Evolutionary conservation across 2,329 filamentous ascomycete genomes (phyloP).

Genomic region (Annulohypoxylon truncatum): DNA sequence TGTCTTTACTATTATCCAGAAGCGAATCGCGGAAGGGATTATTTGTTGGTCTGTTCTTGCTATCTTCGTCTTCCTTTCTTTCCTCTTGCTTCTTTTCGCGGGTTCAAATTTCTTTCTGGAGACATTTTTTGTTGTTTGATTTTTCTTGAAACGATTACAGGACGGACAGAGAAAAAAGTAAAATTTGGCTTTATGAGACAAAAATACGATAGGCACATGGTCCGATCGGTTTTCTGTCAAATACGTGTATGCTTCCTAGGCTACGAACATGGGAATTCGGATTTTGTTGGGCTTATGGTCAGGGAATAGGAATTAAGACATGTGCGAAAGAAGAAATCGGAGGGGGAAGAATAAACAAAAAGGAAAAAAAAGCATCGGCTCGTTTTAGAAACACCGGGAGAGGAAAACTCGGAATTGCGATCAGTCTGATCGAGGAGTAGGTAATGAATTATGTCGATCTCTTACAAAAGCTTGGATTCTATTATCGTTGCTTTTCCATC

Average conservation of each 20-base stretch:
- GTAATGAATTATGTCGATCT: constrained; percentile 41
- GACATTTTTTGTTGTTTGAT: neutral
- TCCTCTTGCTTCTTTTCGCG: constrained; percentile 16
- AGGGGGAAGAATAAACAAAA: neutral
- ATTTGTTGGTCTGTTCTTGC: constrained; percentile 12
- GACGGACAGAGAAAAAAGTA: constrained; percentile 17
- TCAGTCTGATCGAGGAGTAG: constrained; percentile 27
- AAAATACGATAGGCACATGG: constrained; percentile 20
- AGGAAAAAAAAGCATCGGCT: constrained; percentile 24
- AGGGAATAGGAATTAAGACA: constrained; percentile 19
- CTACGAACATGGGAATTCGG: constrained; percentile 28
- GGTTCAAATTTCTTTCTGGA: constrained; percentile 10
- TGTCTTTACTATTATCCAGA: constrained; percentile 18
- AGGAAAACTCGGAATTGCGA: constrained; percentile 20
- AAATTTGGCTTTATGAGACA: constrained; percentile 9
- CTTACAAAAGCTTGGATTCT: constrained; percentile 8
- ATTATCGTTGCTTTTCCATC: constrained; percentile 14
- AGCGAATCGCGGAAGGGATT: constrained; percentile 18
- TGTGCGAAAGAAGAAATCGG: constrained; percentile 7
- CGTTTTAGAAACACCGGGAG: neutral
- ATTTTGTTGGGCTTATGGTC: constrained; percentile 27
- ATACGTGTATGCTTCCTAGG: constrained; percentile 18
- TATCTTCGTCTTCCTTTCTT: constrained; percentile 3
- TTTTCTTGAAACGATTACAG: constrained; percentile 5
- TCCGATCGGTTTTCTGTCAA: constrained; percentile 25